Conservation (phyloP, 2,329 filamentous ascomycete genomes). For the Aureobasidium subglaciale region DNA sequence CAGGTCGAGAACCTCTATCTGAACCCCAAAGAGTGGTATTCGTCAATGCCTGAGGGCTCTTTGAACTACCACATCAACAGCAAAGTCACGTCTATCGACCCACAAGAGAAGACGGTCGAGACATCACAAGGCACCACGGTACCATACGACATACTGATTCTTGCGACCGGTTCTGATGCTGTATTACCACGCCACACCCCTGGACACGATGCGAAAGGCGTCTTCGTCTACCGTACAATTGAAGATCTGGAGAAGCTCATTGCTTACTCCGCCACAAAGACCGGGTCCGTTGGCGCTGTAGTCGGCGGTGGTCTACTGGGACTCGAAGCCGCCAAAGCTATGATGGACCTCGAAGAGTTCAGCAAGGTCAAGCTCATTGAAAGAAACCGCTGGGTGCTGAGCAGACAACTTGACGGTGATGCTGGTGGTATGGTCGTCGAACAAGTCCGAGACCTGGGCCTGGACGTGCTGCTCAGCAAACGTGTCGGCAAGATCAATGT, state of each 20-base stretch:
- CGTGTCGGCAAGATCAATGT: slow-evolving; percentile 66
- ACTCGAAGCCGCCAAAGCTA: slow-evolving; percentile 82
- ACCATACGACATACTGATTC: slow-evolving; percentile 70
- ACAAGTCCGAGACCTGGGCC: slow-evolving; percentile 68
- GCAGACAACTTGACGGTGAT: slow-evolving; percentile 73
- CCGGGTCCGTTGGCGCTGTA: slow-evolving; percentile 64
- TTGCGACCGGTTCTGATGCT: slow-evolving; percentile 82
- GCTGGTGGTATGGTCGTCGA: slow-evolving; percentile 76
- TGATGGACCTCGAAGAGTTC: slow-evolving; percentile 77
- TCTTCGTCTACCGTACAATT: slow-evolving; percentile 86
- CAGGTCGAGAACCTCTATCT: slow-evolving; percentile 82
- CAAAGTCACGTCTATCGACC: slow-evolving; percentile 59
- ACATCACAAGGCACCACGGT: slow-evolving; percentile 65
- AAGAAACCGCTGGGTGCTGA: slow-evolving; percentile 74
- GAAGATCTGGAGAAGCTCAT: slow-evolving; percentile 74
- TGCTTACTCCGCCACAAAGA: slow-evolving; percentile 58
- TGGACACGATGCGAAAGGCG: slow-evolving; percentile 70
- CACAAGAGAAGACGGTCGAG: slow-evolving; percentile 57
- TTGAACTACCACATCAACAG: slow-evolving; percentile 72
- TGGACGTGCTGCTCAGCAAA: slow-evolving; percentile 74
- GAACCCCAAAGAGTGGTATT: slow-evolving; percentile 76
- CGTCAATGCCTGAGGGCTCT: slow-evolving; percentile 57
- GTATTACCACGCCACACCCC: slow-evolving; percentile 66
- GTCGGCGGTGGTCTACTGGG: slow-evolving; percentile 81
- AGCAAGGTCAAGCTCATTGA: slow-evolving; percentile 71